Base-by-base conservation (phyloP, 2,329 filamentous ascomycete species). In the Colletotrichum lindemuthianum region DNA sequence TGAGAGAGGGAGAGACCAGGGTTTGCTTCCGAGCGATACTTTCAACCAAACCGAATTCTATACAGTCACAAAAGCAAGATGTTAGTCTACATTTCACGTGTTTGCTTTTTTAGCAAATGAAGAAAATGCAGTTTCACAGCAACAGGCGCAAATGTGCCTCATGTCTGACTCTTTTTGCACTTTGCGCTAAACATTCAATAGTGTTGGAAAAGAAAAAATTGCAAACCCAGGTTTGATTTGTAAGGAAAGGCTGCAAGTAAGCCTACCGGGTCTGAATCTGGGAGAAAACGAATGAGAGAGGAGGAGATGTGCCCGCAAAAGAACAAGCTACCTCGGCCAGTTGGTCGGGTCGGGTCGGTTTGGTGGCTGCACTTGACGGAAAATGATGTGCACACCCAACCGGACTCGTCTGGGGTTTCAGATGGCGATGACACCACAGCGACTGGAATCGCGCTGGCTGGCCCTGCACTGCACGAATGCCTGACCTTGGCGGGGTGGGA, bases 381-480 rank as follows among this genome's bases (percentile, higher is more conserved):
- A 24, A 39, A 53, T 48, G 60, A 51, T 60, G 50, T 15, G 51
- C 43, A 24, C 24, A 24, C 24, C 24, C 24, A 24, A 24, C 24
- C 24, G 24, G 24, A 24, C 24, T 24, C 24, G 24, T 24, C 24
- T 24, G 24, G 24, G 24, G 59, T 66, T 64, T 59, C 50, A 58
- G 59, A 59, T 63, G 60, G 24, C 49, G 58, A 67, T 66, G 63
- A 45, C 58, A 66, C 65, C 44, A 67, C 54, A 47, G 60, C 49
- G 24, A 24, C 9, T 3, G 37, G 8, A 24, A n/a, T 16, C 10
- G 15, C 13, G 43, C 24, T 24, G 24, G 24, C 24, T 24, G 24
- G 24, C 24, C 24, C 24, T 43, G 48, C 45, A 51, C 63, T 68
- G 66, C 66, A 68, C 66, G 51, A 64, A 54, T 61, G 61, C 65